Evolutionary conservation across 2,329 filamentous ascomycete genomes (phyloP).

Genomic region (Teratosphaeria gauchensis): DNA sequence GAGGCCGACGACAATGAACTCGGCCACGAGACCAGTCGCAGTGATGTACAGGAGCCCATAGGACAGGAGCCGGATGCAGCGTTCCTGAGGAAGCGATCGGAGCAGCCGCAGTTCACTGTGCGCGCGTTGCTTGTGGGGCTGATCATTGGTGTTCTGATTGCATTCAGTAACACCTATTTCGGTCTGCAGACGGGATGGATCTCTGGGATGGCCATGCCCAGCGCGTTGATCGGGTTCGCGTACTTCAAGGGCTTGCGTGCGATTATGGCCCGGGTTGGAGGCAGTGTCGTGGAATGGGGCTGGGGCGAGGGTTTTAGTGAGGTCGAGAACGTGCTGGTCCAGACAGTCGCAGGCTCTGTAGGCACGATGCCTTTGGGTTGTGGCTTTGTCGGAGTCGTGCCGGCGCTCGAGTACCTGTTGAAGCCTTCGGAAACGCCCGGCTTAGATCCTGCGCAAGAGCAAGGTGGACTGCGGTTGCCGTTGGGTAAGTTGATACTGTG

Average conservation of each 20-base stretch:
- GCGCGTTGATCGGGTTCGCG: constrained; percentile 86
- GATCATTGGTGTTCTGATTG: constrained; percentile 78
- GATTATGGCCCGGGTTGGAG: constrained; percentile 51
- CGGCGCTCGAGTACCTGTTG: constrained; percentile 80
- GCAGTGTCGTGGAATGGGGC: constrained; percentile 12
- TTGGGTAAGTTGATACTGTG: constrained; percentile 75
- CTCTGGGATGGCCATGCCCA: constrained; percentile 92
- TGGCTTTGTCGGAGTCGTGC: constrained; percentile 90
- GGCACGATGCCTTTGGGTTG: constrained; percentile 95
- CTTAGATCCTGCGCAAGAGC: constrained; percentile 7
- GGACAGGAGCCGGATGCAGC: constrained; percentile 19
- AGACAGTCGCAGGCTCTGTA: constrained; percentile 90
- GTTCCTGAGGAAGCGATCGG: constrained; percentile 18
- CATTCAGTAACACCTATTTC: constrained; percentile 97
- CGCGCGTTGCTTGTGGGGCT: constrained; percentile 73
- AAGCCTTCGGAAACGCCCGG: constrained; percentile 53
- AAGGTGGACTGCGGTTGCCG: constrained; percentile 27
- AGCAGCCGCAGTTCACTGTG: constrained; percentile 59
- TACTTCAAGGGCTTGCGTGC: constrained; percentile 74
- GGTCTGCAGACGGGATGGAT: constrained; percentile 85
- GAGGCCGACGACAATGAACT: constrained; percentile 8
- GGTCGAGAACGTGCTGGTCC: constrained; percentile 92
- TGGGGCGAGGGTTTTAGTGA: constrained; percentile 63
- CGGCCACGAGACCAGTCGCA: constrained; percentile 12
- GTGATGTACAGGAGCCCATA: constrained; percentile 16